Base-by-base conservation (phyloP, 116 monocot genomes). In the Trichopus zeylanicus region DNA sequence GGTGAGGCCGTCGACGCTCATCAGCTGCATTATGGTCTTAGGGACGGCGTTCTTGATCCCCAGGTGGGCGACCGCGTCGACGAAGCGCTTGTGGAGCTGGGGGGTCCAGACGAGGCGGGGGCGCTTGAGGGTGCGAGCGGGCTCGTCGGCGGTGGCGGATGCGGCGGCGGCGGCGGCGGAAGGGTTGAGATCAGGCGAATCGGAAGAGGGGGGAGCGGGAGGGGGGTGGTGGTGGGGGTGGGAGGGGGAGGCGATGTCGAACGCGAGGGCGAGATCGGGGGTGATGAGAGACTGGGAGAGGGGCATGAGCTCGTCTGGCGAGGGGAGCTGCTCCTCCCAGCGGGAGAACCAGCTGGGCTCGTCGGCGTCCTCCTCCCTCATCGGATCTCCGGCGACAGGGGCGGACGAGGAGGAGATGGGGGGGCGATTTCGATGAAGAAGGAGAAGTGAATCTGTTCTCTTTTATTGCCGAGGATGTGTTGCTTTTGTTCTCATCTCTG, bases 21-120 rank as follows among this genome's bases (percentile, higher is more conserved):
- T 92, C 46, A 92, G 68, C 71, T 87, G 92, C 92, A 87, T 87
- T 66, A 92, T 92, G 21, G 87, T 92, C 81, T 92, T 87, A 7
- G 92, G 92, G 13, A 92, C 92, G 3, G 87, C 87, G 83, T 92
- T 87, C 78, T 87, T 86, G 66, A 92, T 92, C 51, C 92, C 92
- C 20, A 92, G 73, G 30, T 83, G 87, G 1, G 75, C 75, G 4
- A 92, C 92, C 1, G 87, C 84, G 42, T 92, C 87, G 0, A 92
- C 87, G 38, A 92, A 92, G 26, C 87, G 60, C 81, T 79, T 87
- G 67, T 91, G 86, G 3, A 90, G 88, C 72, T 88, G 84, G 32
- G 88, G 88, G 13, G 88, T 88, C 88, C 88, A 88, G 29, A 88
- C 88, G n/a, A 85, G 70, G 32, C 90, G 56, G 26, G 85, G 90